Conservation (phyloP, 768 basidiomycete genomes). For the Amylocystis lapponica region DNA sequence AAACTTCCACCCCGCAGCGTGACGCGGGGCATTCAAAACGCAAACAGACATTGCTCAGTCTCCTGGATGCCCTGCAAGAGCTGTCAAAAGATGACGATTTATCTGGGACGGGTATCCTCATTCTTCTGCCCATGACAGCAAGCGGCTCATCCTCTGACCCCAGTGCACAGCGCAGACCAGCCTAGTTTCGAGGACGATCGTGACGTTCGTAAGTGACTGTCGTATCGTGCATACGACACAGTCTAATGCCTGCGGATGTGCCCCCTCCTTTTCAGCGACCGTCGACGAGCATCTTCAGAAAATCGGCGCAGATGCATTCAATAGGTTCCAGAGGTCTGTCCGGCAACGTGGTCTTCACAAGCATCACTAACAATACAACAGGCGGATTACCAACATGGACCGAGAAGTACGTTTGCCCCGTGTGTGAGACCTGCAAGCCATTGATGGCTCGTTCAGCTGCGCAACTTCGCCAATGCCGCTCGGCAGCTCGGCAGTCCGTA, state of each 20-base stretch:
- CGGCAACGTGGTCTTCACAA: not conserved
- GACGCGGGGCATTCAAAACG: conserved; percentile 20
- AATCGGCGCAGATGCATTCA: conserved; percentile 59
- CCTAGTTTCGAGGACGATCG: conserved; percentile 57
- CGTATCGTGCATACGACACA: not conserved
- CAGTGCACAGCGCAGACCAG: conserved; percentile 18
- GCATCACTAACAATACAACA: conserved; percentile 15
- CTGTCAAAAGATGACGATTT: conserved; percentile 34
- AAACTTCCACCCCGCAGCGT: conserved; percentile 6
- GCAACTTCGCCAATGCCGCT: conserved; percentile 72
- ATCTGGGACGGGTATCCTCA: conserved; percentile 26
- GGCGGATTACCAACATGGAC: conserved; percentile 57
- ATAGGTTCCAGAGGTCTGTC: conserved; percentile 54
- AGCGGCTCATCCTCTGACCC: too few species aligned
- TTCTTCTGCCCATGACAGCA: too few species aligned
- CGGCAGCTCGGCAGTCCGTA: conserved; percentile 75
- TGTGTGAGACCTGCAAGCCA: not conserved
- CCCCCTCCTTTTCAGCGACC: conserved; percentile 39
- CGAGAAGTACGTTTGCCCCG: conserved; percentile 42
- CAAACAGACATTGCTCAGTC: conserved; percentile 41
- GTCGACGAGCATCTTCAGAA: conserved; percentile 68
- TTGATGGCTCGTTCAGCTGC: conserved; percentile 37
- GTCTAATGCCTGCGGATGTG: too few species aligned
- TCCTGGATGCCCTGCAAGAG: conserved; percentile 43
- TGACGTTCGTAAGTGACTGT: conserved; percentile 54